These are phyloP conservation scores for Termitomyces sp. DNA, from an alignment of 768 basidiomycete species.

Conservation along the genomic window DNA sequence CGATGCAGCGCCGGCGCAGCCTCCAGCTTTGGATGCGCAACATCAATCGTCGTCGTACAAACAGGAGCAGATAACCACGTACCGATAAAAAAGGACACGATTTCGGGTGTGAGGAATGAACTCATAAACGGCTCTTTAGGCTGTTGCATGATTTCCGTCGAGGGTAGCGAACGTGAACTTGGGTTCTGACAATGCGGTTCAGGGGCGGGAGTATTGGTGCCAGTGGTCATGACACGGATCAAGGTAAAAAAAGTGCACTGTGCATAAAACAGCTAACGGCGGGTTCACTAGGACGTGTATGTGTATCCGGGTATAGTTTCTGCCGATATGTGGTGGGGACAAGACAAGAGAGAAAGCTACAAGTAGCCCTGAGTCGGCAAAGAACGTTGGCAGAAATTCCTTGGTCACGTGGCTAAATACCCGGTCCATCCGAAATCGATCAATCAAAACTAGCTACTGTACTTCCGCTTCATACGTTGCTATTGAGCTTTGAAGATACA, in stretches of 20 bases:
- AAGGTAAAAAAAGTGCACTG: constrained; percentile 7
- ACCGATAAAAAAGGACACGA: constrained; percentile 42
- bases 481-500: neutral
- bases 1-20: constrained; percentile 63
- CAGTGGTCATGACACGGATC: constrained; percentile 10
- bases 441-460: no score
- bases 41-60: constrained; percentile 6
- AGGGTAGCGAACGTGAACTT: neutral
- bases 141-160: neutral
- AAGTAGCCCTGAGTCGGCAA: neutral
- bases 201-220: constrained; percentile 3
- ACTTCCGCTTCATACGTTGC: neutral
- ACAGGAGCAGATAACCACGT: constrained; percentile 6
- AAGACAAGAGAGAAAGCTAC: constrained; percentile 1
- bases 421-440: neutral
- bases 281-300: constrained; percentile 1
- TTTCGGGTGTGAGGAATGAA: constrained; percentile 29
- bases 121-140: constrained; percentile 5
- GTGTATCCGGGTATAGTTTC: constrained; percentile 12
- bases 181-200: constrained; percentile 2
- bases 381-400: neutral
- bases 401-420: neutral
- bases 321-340: constrained; percentile 3
- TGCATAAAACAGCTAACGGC: constrained; percentile 11
- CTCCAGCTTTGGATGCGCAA: constrained; percentile 34